phyloP scores from a whole-genome alignment of 1,139 yeast genomes.

The Blastobotrys apis region DNA sequence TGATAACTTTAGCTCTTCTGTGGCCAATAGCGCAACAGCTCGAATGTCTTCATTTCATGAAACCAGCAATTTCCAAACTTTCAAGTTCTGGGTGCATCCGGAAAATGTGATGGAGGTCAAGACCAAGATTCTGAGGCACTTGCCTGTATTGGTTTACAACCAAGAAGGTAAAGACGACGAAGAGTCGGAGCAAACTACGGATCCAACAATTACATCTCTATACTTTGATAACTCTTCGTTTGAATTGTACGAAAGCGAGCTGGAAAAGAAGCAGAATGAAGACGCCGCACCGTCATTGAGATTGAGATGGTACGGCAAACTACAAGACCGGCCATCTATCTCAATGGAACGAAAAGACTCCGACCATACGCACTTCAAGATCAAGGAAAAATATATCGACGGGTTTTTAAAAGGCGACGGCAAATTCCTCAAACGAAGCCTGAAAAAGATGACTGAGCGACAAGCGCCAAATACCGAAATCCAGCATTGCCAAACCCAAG shows the following conservation, averaged over 20 bases:
- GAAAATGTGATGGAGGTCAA: slow-evolving; percentile 96
- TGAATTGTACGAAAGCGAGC: slow-evolving; percentile 79
- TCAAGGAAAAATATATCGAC: slow-evolving; percentile 76
- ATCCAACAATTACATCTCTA: slow-evolving; percentile 79
- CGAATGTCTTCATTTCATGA: slow-evolving; percentile 31
- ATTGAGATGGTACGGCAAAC: slow-evolving; percentile 86
- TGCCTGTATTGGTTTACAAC: slow-evolving; percentile 81
- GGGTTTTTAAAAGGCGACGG: slow-evolving; percentile 49
- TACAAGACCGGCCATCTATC: slow-evolving; percentile 70
- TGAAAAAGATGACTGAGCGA: slow-evolving; percentile 52
- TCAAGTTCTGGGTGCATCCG: slow-evolving; percentile 94
- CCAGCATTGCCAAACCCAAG: slow-evolving; percentile 50
- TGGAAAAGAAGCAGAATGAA: slow-evolving; percentile 47
- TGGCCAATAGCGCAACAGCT: slow-evolving; percentile 29
- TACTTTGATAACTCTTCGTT: slow-evolving; percentile 84
- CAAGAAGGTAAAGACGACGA: slow-evolving; percentile 38
- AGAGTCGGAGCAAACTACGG: slow-evolving; percentile 42
- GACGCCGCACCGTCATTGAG: slow-evolving; percentile 75
- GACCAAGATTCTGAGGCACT: slow-evolving; percentile 84
- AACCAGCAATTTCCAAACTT: slow-evolving; percentile 62
- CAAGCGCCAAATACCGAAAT: slow-evolving; percentile 42
- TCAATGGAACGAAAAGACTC: slow-evolving; percentile 69
- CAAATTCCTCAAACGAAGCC: slow-evolving; percentile 45
- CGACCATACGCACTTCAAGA: slow-evolving; percentile 49
- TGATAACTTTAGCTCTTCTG: slow-evolving; percentile 46